Evolutionary conservation across 2,329 filamentous ascomycete species (phyloP).

Genomic region (Penicillium palitans): DNA sequence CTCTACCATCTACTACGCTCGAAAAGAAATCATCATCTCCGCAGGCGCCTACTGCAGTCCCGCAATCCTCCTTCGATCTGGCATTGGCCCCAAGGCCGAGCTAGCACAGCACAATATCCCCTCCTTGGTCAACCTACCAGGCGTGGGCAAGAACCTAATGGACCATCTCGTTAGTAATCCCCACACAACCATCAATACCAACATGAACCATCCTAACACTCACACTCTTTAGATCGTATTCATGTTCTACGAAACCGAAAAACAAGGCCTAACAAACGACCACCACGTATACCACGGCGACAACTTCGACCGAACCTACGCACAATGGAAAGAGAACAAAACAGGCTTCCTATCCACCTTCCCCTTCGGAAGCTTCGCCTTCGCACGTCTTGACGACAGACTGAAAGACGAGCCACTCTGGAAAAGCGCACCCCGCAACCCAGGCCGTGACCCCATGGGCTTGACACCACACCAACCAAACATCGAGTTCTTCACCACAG

Average conservation of each 20-base stretch:
- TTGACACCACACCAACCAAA: constrained; percentile 59
- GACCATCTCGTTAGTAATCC: constrained; percentile 50
- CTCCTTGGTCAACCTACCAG: constrained; percentile 48
- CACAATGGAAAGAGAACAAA: constrained; percentile 60
- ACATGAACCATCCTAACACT: constrained; percentile 6
- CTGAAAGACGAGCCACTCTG: constrained; percentile 57
- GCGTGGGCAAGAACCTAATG: constrained; percentile 56
- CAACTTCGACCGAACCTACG: constrained; percentile 52
- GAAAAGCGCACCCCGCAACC: constrained; percentile 50
- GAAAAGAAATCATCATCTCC: constrained; percentile 51
- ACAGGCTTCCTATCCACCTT: constrained; percentile 60
- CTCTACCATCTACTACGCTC: constrained; percentile 40
- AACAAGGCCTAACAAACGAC: constrained; percentile 57
- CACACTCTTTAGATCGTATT: constrained; percentile 50
- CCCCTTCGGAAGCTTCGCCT: constrained; percentile 64
- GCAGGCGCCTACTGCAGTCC: constrained; percentile 55
- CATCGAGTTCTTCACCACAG: constrained; percentile 63
- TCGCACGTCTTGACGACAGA: constrained; percentile 61
- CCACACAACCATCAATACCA: background rate
- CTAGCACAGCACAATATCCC: constrained; percentile 47
- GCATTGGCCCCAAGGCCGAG: constrained; percentile 51
- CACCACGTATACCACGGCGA: constrained; percentile 58
- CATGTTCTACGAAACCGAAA: constrained; percentile 61
- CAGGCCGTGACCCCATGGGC: constrained; percentile 64
- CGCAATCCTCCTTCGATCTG: constrained; percentile 55